Percentiles rank a stretch among this genome's conserved stretches.
Conservation (phyloP, 2,329 filamentous ascomycete genomes). For the Ceratocystiopsis minuta region DNA sequence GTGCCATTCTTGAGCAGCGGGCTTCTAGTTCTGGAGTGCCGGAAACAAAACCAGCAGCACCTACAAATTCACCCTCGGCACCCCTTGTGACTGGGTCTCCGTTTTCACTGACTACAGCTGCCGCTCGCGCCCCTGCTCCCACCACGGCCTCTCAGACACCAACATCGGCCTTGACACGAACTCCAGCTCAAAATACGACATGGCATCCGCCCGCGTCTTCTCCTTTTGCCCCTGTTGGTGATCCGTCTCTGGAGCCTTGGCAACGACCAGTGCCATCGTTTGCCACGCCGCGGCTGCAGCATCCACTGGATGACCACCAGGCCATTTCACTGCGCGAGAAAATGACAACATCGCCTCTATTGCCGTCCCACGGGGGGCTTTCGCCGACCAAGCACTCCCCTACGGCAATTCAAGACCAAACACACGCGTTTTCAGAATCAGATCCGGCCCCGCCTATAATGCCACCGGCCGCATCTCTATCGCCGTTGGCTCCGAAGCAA, state of each 20-base stretch:
- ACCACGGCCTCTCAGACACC: no score
- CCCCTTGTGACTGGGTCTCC: no score
- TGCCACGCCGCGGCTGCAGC: slow-evolving; percentile 16
- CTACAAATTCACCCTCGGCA: no score
- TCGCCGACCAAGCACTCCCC: slow-evolving; percentile 36
- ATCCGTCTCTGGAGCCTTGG: background rate
- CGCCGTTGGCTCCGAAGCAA: slow-evolving; percentile 37
- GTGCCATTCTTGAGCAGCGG: slow-evolving; percentile 16
- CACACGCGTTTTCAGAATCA: slow-evolving; percentile 13
- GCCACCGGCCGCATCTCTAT: slow-evolving; percentile 37
- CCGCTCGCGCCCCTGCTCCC: no score
- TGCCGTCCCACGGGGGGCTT: slow-evolving; percentile 26
- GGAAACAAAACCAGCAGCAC: no score
- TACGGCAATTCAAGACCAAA: slow-evolving; percentile 16
- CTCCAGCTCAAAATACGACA: no score
- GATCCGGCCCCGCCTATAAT: slow-evolving; percentile 27
- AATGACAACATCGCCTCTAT: slow-evolving; percentile 17
- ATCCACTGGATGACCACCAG: slow-evolving; percentile 5
- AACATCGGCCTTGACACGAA: no score
- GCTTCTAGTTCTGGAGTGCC: background rate
- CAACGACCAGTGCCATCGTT: slow-evolving; percentile 10
- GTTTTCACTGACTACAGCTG: no score
- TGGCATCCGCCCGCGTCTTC: no score
- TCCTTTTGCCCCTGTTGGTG: no score
- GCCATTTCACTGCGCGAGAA: background rate